These are phyloP conservation scores for Paraphaeosphaeria minitans DNA, from an alignment of 2,329 filamentous ascomycete species.

Conservation along the genomic window DNA sequence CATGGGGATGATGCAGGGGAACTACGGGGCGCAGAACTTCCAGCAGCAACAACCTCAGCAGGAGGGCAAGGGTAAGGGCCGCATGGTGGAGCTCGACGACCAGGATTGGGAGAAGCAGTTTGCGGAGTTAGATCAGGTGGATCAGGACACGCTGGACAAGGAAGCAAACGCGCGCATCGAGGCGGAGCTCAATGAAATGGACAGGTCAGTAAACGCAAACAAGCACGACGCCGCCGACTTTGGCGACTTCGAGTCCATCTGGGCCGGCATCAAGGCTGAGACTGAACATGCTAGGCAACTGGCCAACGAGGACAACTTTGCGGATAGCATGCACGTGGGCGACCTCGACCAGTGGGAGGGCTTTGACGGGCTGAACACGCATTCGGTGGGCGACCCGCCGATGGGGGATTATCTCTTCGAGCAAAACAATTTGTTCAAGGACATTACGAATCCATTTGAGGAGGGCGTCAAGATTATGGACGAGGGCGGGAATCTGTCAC, in stretches of 20 bases:
- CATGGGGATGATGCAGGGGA: conserved; percentile 51
- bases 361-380: conserved; percentile 72
- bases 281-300: conserved; percentile 72
- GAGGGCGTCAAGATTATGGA: conserved; percentile 93
- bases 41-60: conserved; percentile 53
- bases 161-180: conserved; percentile 78
- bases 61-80: conserved; percentile 78
- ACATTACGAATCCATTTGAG: conserved; percentile 82
- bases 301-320: conserved; percentile 67
- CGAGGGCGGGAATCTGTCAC: conserved; percentile 89
- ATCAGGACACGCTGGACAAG: conserved; percentile 61
- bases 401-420: conserved; percentile 94
- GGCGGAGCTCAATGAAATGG: conserved; percentile 85
- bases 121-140: conserved; percentile 77
- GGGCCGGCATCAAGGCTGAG: conserved; percentile 81
- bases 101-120: conserved; percentile 96
- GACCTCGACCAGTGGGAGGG: conserved; percentile 81
- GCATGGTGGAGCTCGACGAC: conserved; percentile 90
- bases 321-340: conserved; percentile 66
- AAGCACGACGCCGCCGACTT: conserved; percentile 68
- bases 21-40: conserved; percentile 51
- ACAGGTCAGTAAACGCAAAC: conserved; percentile 70
- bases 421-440: conserved; percentile 86
- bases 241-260: conserved; percentile 90
- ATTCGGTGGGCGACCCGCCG: conserved; percentile 72